A percentile compares a stretch with the other conserved stretches of the same genome.
phyloP scores from a whole-genome alignment of 305 asterid genomes.

The Solanum aculeatissimum region DNA sequence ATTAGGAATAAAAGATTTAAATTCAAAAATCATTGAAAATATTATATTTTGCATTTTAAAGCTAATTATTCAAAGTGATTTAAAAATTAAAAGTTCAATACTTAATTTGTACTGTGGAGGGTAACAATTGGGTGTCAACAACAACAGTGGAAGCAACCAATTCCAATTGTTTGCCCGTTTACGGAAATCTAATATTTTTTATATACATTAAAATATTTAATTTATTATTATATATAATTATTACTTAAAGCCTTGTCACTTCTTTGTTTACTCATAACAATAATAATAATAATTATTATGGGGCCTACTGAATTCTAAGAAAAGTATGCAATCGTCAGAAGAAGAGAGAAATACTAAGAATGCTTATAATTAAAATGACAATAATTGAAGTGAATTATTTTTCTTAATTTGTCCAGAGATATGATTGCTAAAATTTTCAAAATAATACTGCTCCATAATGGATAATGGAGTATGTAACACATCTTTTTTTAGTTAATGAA shows the following conservation, averaged over 20 bases:
- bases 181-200: background rate
- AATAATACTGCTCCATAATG: background rate
- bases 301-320: background rate
- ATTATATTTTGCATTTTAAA: too few species aligned
- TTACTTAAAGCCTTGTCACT: background rate
- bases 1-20: too few species aligned
- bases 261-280: background rate
- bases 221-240: background rate
- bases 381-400: background rate
- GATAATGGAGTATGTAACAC: background rate
- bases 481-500: background rate
- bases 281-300: too few species aligned
- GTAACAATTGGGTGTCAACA: too few species aligned
- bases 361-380: background rate
- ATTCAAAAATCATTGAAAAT: too few species aligned
- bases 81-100: too few species aligned
- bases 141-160: background rate
- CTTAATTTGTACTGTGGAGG: too few species aligned
- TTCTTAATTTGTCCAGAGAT: background rate
- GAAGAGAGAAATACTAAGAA: background rate
- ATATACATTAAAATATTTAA: too few species aligned
- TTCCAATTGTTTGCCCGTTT: background rate
- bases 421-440: background rate
- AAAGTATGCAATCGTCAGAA: background rate
- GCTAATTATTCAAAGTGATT: too few species aligned